phyloP scores from a whole-genome alignment of 768 basidiomycete species.

The Lyophyllum atratum region DNA sequence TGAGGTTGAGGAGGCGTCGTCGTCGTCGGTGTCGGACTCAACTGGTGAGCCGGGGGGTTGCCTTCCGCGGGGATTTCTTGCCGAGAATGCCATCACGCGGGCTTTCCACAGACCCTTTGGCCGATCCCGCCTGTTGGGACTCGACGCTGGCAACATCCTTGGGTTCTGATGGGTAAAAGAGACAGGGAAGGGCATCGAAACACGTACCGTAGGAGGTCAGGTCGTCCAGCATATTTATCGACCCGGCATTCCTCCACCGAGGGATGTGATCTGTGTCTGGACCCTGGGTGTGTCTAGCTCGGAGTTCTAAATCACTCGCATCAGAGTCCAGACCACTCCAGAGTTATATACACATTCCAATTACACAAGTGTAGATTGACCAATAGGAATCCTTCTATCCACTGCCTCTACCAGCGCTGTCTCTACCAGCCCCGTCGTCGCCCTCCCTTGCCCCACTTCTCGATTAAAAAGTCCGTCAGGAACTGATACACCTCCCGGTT shows the following conservation, averaged over 20 bases:
- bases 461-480: constrained; percentile 80
- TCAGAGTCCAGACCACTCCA: constrained; percentile 16
- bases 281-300: constrained; percentile 17
- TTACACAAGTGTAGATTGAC: background rate
- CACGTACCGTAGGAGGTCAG: constrained; percentile 13
- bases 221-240: constrained; percentile 24
- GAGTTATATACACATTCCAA: constrained; percentile 1
- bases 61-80: constrained; percentile 22
- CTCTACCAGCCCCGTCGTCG: constrained; percentile 59
- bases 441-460: constrained; percentile 92
- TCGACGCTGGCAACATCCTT: constrained; percentile 18
- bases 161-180: constrained; percentile 20
- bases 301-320: constrained; percentile 9
- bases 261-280: constrained; percentile 15
- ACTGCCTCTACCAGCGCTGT: background rate
- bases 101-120: constrained; percentile 49
- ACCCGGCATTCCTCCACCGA: constrained; percentile 14
- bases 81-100: constrained; percentile 34
- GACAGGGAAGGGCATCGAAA: constrained; percentile 29
- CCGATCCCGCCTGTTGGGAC: constrained; percentile 25
- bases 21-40: constrained; percentile 21
- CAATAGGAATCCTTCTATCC: background rate
- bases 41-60: constrained; percentile 14
- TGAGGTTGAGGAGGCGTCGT: constrained; percentile 18
- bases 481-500: constrained; percentile 85